Evolutionary conservation across 345 rosid species (phyloP).

Genomic region (Geranium brycei): DNA sequence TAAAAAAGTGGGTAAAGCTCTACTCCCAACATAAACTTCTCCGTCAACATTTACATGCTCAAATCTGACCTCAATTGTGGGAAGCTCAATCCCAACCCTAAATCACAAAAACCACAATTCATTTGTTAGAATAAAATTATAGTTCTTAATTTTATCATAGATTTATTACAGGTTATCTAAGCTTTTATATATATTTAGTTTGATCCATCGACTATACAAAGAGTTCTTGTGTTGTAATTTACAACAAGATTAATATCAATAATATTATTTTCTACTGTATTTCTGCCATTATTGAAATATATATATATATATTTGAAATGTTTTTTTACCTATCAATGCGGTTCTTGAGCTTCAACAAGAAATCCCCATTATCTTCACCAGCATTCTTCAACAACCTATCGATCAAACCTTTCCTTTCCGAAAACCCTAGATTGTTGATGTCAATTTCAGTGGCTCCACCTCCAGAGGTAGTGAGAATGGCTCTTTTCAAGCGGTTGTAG

Average conservation of each 20-base stretch:
- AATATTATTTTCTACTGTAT: too few species aligned
- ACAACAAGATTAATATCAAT: too few species aligned
- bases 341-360: constrained; percentile 19
- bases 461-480: constrained; percentile 9
- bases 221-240: too few species aligned
- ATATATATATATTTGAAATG: background rate
- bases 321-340: constrained; percentile 8
- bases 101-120: background rate
- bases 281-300: too few species aligned
- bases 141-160: too few species aligned
- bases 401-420: constrained; percentile 22
- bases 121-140: too few species aligned
- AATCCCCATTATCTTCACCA: constrained; percentile 32
- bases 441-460: constrained; percentile 22
- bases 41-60: constrained; percentile 44
- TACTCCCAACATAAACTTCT: constrained; percentile 49
- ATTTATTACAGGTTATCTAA: too few species aligned
- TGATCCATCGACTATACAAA: too few species aligned
- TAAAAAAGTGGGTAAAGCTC: constrained; percentile 51
- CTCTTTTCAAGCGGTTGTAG: constrained; percentile 27
- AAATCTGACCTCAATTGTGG: constrained; percentile 44
- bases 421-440: constrained; percentile 22
- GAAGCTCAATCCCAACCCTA: constrained; percentile 44
- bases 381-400: constrained; percentile 24
- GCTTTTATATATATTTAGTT: too few species aligned